A percentile compares a stretch with the other conserved stretches of the same genome.
phyloP scores from a whole-genome alignment of 2,329 filamentous ascomycete species.

The Graphilbum fragrans region DNA sequence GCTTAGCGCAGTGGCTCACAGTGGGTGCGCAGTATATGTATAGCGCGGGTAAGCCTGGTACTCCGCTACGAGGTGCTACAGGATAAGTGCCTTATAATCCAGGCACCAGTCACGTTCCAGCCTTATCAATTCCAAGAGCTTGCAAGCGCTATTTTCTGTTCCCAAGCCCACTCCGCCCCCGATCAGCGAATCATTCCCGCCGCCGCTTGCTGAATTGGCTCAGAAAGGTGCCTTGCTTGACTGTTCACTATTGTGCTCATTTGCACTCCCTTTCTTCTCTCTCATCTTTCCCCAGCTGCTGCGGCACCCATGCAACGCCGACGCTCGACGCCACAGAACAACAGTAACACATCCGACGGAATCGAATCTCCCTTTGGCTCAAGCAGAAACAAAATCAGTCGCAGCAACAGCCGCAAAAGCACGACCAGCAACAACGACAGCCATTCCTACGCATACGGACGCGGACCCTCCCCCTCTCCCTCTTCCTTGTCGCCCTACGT shows the following conservation, averaged over 20 bases:
- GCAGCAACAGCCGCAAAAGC: not conserved
- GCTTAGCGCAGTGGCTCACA: no score
- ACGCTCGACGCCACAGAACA: slow-evolving; percentile 7
- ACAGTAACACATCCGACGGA: slow-evolving; percentile 1
- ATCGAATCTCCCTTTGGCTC: not conserved
- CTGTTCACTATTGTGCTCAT: not conserved
- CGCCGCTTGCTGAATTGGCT: no score
- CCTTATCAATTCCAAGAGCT: no score
- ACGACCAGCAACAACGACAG: not conserved
- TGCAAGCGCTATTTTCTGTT: no score
- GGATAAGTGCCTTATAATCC: no score
- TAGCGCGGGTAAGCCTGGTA: no score
- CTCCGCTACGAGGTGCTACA: no score
- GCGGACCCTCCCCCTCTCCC: not conserved
- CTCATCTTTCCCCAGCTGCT: not conserved
- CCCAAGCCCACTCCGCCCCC: no score
- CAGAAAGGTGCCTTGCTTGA: no score
- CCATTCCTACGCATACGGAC: not conserved
- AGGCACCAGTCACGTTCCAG: no score
- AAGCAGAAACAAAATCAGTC: not conserved
- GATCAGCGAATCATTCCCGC: no score
- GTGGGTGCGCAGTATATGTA: no score
- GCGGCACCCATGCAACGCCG: slow-evolving; percentile 10
- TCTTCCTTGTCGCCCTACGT: not conserved
- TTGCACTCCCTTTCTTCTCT: not conserved